Conservation (phyloP, 306 rosid genomes). For the Vicia sativa region DNA sequence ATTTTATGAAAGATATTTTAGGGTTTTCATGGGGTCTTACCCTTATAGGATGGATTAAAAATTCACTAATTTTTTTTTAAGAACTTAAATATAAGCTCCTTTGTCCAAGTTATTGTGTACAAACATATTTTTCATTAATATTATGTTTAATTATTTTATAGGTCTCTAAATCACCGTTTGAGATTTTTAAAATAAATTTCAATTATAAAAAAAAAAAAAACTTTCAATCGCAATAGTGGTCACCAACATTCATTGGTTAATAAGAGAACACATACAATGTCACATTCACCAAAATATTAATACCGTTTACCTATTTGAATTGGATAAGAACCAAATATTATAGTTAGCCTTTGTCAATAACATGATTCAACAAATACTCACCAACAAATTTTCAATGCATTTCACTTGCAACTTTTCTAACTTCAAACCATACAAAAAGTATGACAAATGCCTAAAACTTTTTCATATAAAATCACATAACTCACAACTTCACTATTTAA, state of each 20-base stretch:
- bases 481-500: constrained; percentile 25
- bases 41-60: no score
- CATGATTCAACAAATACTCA: constrained; percentile 63
- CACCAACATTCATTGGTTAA: neutral
- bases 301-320: neutral
- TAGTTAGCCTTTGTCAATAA: constrained; percentile 36
- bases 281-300: constrained; percentile 22
- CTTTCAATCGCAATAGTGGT: neutral
- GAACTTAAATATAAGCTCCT: no score
- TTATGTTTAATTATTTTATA: no score
- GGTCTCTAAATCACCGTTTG: no score
- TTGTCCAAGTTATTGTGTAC: no score
- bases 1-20: no score
- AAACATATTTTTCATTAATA: no score
- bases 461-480: constrained; percentile 25
- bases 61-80: no score
- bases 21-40: no score
- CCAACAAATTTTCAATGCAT: constrained; percentile 45
- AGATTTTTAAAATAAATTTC: no score
- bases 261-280: neutral
- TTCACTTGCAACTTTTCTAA: constrained; percentile 47
- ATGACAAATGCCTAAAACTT: constrained; percentile 31
- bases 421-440: constrained; percentile 40
- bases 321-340: constrained; percentile 21
- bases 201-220: neutral